Percentiles rank a stretch among this genome's conserved stretches.
Evolutionary conservation across 2,329 filamentous ascomycete species (phyloP).

Genomic region (Colletotrichum sojae): DNA sequence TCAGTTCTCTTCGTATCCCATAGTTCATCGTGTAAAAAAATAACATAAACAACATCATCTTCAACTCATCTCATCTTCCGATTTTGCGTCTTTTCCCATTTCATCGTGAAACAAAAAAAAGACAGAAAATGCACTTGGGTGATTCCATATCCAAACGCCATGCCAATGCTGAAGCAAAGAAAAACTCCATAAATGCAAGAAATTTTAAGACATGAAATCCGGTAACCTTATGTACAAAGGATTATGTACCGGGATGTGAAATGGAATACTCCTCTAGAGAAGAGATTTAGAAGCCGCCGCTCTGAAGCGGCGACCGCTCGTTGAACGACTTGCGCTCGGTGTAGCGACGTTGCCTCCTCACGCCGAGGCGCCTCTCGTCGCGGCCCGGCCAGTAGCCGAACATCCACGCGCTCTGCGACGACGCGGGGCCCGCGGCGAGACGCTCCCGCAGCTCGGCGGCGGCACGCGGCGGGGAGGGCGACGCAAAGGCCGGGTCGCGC

Average conservation of each 20-base stretch:
- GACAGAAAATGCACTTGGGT: background rate
- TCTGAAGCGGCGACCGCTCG: conserved; percentile 16
- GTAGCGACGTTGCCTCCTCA: conserved; percentile 58
- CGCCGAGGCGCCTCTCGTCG: conserved; percentile 46
- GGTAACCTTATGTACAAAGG: background rate
- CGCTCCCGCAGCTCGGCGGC: conserved; percentile 72
- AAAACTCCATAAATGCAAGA: background rate
- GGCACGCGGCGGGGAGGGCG: conserved; percentile 75
- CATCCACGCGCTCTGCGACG: conserved; percentile 67
- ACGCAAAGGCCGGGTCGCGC: conserved; percentile 80
- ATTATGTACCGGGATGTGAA: background rate
- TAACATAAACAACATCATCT: background rate
- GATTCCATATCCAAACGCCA: background rate
- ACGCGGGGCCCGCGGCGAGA: conserved; percentile 52
- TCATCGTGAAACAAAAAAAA: background rate
- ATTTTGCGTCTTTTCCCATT: background rate
- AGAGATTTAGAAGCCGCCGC: background rate
- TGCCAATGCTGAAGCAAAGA: background rate
- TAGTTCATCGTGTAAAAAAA: background rate
- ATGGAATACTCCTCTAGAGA: background rate
- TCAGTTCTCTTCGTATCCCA: background rate
- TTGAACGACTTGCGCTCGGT: conserved; percentile 53
- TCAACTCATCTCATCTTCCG: too few relatives aligned
- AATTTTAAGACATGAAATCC: background rate
- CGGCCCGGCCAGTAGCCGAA: conserved; percentile 60